A percentile compares a stretch with the other conserved stretches of the same genome.
Conservation (phyloP, 2,329 filamentous ascomycete genomes). For the Penicillium sp. region DNA sequence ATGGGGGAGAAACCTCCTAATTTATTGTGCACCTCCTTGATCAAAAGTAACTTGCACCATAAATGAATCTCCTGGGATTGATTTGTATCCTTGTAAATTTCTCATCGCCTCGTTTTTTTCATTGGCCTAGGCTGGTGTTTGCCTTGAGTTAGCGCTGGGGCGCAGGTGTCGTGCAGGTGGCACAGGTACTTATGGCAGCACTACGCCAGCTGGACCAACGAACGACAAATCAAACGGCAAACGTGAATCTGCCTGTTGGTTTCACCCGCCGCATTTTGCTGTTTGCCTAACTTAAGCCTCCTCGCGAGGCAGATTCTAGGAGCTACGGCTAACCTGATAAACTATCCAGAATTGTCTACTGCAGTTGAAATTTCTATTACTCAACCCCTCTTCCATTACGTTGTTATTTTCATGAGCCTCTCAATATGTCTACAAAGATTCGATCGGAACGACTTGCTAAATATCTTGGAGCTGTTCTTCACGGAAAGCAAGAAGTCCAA, state of each 20-base stretch:
- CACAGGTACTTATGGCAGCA: background rate
- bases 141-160: background rate
- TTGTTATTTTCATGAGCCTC: background rate
- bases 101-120: background rate
- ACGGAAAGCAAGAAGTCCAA: conserved; percentile 42
- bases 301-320: background rate
- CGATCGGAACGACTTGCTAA: conserved; percentile 35
- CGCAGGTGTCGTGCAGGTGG: background rate
- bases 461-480: conserved; percentile 44
- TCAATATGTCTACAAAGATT: conserved; percentile 18
- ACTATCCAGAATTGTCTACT: no score
- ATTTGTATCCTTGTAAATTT: background rate
- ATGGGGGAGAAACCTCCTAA: no score
- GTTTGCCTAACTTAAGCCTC: background rate
- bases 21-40: no score
- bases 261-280: background rate
- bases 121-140: background rate
- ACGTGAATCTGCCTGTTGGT: background rate
- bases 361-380: background rate
- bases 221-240: background rate
- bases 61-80: no score
- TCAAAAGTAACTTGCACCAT: no score
- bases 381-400: background rate
- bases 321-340: background rate
- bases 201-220: background rate